A percentile compares a stretch with the other conserved stretches of the same genome.
Evolutionary conservation across 129 eudicot genomes (phyloP).

Genomic region (Deinandra increscens): DNA sequence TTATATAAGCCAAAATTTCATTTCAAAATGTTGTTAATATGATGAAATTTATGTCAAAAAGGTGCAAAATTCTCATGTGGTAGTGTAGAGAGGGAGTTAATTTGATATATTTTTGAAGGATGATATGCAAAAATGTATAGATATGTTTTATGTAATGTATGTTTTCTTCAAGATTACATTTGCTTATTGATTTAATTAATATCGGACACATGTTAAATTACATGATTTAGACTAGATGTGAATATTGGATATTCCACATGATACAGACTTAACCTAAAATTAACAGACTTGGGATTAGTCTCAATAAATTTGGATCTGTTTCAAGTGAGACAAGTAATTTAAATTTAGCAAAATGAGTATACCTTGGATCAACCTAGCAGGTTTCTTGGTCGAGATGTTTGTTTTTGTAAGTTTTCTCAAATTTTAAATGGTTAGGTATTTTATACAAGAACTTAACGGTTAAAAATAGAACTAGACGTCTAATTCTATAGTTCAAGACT

Average conservation of each 20-base stretch:
- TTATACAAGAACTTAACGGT: not conserved
- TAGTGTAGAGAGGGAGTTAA: not conserved
- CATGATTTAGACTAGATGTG: not conserved
- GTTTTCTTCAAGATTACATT: not conserved
- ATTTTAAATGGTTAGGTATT: not conserved
- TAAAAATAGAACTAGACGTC: not conserved
- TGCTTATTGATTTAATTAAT: not conserved
- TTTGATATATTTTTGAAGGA: conserved; percentile 13
- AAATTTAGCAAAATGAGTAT: not conserved
- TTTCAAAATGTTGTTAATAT: not conserved
- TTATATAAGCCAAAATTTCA: not conserved
- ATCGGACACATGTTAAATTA: not conserved
- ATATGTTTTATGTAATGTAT: conserved; percentile 9
- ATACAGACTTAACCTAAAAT: not conserved
- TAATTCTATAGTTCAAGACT: not conserved
- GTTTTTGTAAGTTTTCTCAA: not conserved
- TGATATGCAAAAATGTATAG: not conserved
- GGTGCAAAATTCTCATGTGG: not conserved
- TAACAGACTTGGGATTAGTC: not conserved
- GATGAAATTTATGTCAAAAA: conserved; percentile 1
- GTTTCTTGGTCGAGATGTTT: not conserved
- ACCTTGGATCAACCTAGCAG: not conserved
- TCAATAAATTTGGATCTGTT: not conserved
- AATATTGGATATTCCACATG: not conserved
- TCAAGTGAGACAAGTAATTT: not conserved